Base-by-base conservation (phyloP, 202 grass and related monocot genomes). In the Setaria viridis region DNA sequence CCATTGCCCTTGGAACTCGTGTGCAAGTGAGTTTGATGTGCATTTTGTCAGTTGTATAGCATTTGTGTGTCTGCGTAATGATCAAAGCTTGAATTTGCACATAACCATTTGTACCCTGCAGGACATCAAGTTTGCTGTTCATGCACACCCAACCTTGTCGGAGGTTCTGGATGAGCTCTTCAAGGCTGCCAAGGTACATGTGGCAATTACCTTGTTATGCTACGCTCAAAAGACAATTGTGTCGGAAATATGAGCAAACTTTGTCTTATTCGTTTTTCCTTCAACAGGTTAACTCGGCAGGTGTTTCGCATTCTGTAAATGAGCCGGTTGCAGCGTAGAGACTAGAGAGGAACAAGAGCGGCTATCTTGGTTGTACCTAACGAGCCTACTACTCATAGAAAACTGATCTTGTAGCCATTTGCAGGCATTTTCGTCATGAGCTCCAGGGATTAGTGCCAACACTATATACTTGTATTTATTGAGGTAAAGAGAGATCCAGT, bases 81-180 rank as follows among this genome's bases (percentile, higher is more conserved):
- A n/a, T 74, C 32, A 62, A 79, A 13, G 20, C 20, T 33, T 79
- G 76, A 64, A 37, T 74, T 74, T 34, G 47, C 46, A 32, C 46
- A 67, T 62, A 35, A 86, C 58, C 5, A 7, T 70, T 45, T 88
- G 13, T 49, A 34, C n/a, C 3, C 2, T 79, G 77, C 82, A 99
- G 91, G 96, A 99, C 59, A 88, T 95, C 58, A 95, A 99, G 79
- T 89, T 90, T 78, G 91, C 84, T 21, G 91, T 99, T 85, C 96
- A 99, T 60, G 93, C 93, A 30, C 91, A 94, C 81, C 96, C 96
- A 83, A 99, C 96, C 34, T 90, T 99, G 63, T 99, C 96, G 0
- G 91, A 99, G 87, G 96, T 99, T 49, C 78, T 95, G n/a, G 91
- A 99, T n/a, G 96, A 99, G 54, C 93, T 99, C 79, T 99, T 95